Evolutionary conservation across 2,329 filamentous ascomycete genomes (phyloP), one percentile per base, ranked within the genome.

Genomic region (Talaromyces funiculosus): DNA sequence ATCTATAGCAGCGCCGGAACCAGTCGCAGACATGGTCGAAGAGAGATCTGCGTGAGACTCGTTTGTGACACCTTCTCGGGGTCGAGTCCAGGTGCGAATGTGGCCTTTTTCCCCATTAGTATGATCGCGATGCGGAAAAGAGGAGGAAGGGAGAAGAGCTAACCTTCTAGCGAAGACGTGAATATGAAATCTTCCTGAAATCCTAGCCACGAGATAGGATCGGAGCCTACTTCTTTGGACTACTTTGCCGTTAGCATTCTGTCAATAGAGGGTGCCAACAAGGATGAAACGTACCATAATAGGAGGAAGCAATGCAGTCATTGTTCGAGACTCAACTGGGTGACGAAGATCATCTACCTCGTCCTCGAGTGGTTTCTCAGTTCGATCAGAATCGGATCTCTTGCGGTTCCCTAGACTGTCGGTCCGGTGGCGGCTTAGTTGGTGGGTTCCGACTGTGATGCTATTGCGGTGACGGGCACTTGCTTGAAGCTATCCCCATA

Each of bases 161-260:
- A 80, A 95, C 93, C 93, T 77, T 87, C 90, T 71, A 91, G 89
- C 77, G 92, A 97, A 66, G 90, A 91, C 37, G 92, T 97, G 70
- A 97, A 87, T 66, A 99, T 96, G 64, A 89, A 89, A 68, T 96
- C 88, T 72, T 97, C 89, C 59, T 93, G 92, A 69, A 99, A 99
- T n/a, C 87, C 90, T 40, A 99, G 77, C 88, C 92, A 96, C 73
- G 86, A 90, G 49, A 96, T 80, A 57, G 92, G 92, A 74, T 97
- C 91, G 63, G 87, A 85, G 73, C 96, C 92, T 37, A 96, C 86
- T 12, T 84, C 80, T 74, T 96, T 97, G 53, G 89, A 84, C 90
- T 92, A 68, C 63, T 33, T 62, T n/a, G 57, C 53, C 16, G 2
- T 56, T 43, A 14, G 51, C 22, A 57, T 18, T 22, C 4, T 61